A percentile compares a stretch with the other conserved stretches of the same genome.
Evolutionary conservation across 2,329 filamentous ascomycete species (phyloP).

Genomic region (Coniochaeta sp.): DNA sequence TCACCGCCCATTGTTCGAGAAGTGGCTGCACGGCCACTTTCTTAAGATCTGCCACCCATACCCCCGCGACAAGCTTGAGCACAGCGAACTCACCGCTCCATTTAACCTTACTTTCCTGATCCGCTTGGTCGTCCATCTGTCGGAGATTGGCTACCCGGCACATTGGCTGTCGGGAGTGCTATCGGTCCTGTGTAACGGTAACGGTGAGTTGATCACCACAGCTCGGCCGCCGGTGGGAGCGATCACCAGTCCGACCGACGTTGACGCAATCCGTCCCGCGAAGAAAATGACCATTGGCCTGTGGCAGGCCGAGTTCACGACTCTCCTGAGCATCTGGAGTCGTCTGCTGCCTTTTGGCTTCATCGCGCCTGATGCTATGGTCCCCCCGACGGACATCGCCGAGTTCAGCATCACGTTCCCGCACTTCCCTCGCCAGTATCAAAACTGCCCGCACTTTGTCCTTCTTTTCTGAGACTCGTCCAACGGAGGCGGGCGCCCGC

Average conservation of each 20-base stretch:
- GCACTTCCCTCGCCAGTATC: neutral
- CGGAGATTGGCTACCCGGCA: neutral
- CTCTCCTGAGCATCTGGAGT: neutral
- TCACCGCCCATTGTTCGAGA: neutral
- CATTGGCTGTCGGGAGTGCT: neutral
- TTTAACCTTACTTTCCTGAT: neutral
- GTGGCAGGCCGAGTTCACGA: neutral
- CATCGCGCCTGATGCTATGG: neutral
- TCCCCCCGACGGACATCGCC: neutral
- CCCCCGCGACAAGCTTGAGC: neutral
- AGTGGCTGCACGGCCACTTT: neutral
- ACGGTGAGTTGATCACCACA: neutral
- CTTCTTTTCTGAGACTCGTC: neutral
- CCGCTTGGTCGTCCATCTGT: neutral
- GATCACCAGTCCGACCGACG: neutral
- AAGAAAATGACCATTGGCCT: neutral
- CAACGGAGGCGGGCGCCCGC: neutral
- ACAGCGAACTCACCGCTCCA: slow-evolving; percentile 7
- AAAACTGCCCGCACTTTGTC: neutral
- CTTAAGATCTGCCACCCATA: slow-evolving; percentile 1
- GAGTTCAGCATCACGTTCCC: neutral
- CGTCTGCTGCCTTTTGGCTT: neutral
- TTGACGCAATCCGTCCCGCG: neutral
- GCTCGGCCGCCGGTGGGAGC: neutral
- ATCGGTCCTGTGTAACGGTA: neutral